Percentiles rank a stretch among this genome's conserved stretches.
These are phyloP conservation scores for Claviceps sorghi DNA, from an alignment of 2,329 filamentous ascomycete species.

Conservation along the genomic window DNA sequence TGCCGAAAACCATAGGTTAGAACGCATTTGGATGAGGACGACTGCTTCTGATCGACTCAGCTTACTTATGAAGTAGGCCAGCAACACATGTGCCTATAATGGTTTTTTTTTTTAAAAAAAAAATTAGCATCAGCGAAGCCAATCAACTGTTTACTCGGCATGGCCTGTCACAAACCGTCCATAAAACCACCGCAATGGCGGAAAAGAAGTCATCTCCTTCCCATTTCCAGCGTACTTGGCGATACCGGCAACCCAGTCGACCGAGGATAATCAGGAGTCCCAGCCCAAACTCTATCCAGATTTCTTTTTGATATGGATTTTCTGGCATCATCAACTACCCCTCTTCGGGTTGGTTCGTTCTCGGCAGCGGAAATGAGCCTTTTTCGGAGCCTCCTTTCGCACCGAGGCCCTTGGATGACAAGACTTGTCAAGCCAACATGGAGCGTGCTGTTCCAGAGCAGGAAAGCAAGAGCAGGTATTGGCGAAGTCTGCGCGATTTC, in stretches of 20 bases:
- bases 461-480: neutral
- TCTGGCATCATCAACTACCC: neutral
- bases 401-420: neutral
- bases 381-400: neutral
- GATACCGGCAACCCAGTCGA: neutral
- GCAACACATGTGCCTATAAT: neutral
- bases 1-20: constrained; percentile 7
- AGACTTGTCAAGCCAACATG: neutral
- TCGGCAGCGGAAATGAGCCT: neutral
- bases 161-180: constrained; percentile 1
- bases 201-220: constrained; percentile 3
- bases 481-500: neutral
- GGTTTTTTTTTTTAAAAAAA: neutral
- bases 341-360: neutral
- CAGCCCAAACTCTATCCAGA: neutral
- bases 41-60: neutral
- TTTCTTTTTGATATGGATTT: neutral
- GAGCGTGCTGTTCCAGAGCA: neutral
- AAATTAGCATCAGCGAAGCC: neutral
- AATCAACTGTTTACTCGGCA: neutral
- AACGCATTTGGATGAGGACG: neutral
- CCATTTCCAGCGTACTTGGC: constrained; percentile 1
- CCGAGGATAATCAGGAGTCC: neutral
- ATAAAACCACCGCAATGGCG: neutral
- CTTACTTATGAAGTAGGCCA: neutral